phyloP scores from a whole-genome alignment of 345 rosid species.

The Cochlearia excelsa region DNA sequence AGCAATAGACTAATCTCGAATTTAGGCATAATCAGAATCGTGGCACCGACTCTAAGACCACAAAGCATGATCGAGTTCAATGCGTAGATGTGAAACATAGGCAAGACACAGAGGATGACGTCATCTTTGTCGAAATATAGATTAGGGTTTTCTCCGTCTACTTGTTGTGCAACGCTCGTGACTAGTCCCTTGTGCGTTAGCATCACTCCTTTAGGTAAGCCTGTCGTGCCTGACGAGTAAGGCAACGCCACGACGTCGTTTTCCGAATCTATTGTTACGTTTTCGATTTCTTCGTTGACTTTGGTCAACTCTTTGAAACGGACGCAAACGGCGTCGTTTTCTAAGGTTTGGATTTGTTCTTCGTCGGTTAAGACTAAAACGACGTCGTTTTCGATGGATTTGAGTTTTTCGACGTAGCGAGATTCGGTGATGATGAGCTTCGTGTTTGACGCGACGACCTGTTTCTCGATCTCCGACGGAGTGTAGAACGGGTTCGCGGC shows the following conservation, averaged over 20 bases:
- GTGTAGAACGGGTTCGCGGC: conserved; percentile 86
- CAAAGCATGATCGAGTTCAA: conserved; percentile 70
- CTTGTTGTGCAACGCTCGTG: conserved; percentile 87
- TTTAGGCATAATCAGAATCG: conserved; percentile 77
- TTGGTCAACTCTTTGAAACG: conserved; percentile 60
- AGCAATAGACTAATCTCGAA: conserved; percentile 57
- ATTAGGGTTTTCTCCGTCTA: conserved; percentile 93
- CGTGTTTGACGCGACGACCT: conserved; percentile 53
- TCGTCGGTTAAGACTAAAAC: conserved; percentile 21
- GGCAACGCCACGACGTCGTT: conserved; percentile 78
- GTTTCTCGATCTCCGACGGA: conserved; percentile 67
- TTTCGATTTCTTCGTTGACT: no score
- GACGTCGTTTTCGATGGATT: conserved; percentile 39
- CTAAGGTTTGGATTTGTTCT: conserved; percentile 30
- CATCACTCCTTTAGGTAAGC: conserved; percentile 95
- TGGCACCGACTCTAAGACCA: conserved; percentile 75
- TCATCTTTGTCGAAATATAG: conserved; percentile 64
- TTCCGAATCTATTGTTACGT: no score
- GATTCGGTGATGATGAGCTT: conserved; percentile 64
- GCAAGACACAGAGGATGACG: conserved; percentile 68
- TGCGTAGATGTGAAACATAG: conserved; percentile 80
- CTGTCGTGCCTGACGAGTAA: conserved; percentile 94
- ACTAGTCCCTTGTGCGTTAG: conserved; percentile 71
- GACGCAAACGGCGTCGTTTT: conserved; percentile 35
- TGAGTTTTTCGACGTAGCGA: conserved; percentile 51